A percentile compares a stretch with the other conserved stretches of the same genome.
Evolutionary conservation across 2,329 filamentous ascomycete species (phyloP).

Genomic region (Lithohypha guttulata): DNA sequence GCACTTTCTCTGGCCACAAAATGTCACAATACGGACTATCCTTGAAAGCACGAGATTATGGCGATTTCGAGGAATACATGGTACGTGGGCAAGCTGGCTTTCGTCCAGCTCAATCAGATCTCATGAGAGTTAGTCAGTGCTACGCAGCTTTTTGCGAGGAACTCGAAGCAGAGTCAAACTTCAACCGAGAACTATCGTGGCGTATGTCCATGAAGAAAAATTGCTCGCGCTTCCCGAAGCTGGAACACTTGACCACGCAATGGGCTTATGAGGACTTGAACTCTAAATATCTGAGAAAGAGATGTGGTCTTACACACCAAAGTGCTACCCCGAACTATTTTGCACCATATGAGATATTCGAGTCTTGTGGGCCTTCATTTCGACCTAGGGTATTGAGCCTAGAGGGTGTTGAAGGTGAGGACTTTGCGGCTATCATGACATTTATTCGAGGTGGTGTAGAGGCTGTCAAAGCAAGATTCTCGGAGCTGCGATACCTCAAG

Average conservation of each 20-base stretch:
- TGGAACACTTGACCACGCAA: conserved; percentile 4
- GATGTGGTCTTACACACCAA: conserved; percentile 6
- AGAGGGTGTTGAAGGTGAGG: conserved; percentile 3
- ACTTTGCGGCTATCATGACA: conserved; percentile 5
- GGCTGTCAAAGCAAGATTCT: conserved; percentile 1
- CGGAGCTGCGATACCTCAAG: background rate
- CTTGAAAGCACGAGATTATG: conserved; percentile 5
- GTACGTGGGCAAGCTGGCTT: background rate
- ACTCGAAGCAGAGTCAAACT: conserved; percentile 1
- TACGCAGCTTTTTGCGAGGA: conserved; percentile 7
- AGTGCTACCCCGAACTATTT: conserved; percentile 7
- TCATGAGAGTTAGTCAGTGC: conserved; percentile 2
- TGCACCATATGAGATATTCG: conserved; percentile 7
- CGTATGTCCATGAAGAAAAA: background rate
- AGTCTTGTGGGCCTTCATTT: conserved; percentile 1
- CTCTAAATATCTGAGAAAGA: conserved; percentile 2
- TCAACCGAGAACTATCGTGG: conserved; percentile 6
- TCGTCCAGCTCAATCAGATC: background rate
- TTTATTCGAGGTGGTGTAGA: background rate
- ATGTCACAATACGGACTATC: conserved; percentile 2
- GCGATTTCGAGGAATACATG: conserved; percentile 5
- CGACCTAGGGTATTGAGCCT: conserved; percentile 2
- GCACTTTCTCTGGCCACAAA: conserved; percentile 7
- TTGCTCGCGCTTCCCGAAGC: conserved; percentile 6
- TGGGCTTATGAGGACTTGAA: background rate